phyloP scores from a whole-genome alignment of 768 basidiomycete genomes.

The Clitopilus hobsonii region DNA sequence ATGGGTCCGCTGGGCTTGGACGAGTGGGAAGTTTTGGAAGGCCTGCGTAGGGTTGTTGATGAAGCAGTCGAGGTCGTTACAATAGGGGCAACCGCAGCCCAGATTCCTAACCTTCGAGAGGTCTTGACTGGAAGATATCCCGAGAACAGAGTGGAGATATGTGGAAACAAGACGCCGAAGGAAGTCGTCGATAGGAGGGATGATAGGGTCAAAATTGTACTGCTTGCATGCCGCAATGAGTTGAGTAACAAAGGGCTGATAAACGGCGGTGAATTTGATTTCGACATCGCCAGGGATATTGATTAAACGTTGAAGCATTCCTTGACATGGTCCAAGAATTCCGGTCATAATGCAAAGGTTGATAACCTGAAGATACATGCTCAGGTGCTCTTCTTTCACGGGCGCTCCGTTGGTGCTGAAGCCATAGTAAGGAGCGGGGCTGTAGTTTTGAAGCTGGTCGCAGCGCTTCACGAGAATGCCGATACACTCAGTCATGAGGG shows the following conservation, averaged over 20 bases:
- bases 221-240: not conserved
- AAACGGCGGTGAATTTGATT: not conserved
- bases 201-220: not conserved
- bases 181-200: constrained; percentile 4
- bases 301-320: not conserved
- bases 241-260: not conserved
- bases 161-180: constrained; percentile 22
- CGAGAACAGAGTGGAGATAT: constrained; percentile 24
- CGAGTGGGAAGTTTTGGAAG: constrained; percentile 14
- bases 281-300: not conserved
- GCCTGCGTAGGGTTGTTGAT: constrained; percentile 12
- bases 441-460: no score
- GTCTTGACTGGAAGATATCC: constrained; percentile 12
- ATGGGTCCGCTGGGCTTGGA: constrained; percentile 17
- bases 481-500: not conserved
- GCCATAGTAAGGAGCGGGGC: no score
- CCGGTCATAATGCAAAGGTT: no score
- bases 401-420: no score
- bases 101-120: constrained; percentile 19
- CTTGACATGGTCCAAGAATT: not conserved
- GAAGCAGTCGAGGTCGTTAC: constrained; percentile 21
- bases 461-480: not conserved
- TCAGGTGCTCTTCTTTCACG: no score
- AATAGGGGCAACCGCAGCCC: constrained; percentile 27
- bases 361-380: no score